These are phyloP conservation scores for Phaseolus lunatus DNA, from an alignment of 306 rosid species.

Conservation along the genomic window DNA sequence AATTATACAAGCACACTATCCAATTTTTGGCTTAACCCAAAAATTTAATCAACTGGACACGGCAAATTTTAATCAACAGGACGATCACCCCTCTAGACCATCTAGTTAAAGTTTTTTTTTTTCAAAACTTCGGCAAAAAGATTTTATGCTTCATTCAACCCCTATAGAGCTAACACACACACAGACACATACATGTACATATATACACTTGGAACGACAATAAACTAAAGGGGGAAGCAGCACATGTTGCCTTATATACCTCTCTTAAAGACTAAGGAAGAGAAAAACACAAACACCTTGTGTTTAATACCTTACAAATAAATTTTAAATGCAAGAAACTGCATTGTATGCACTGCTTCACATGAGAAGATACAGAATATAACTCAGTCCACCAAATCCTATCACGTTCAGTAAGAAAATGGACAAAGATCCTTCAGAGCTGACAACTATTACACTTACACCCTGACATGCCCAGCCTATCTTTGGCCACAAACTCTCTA, in stretches of 20 bases:
- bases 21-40: too few relatives aligned
- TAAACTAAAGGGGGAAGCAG: background rate
- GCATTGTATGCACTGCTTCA: background rate
- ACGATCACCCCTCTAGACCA: too few relatives aligned
- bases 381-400: background rate
- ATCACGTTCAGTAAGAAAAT: background rate
- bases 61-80: too few relatives aligned
- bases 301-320: background rate
- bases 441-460: conserved; percentile 17
- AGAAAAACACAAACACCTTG: background rate
- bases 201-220: background rate
- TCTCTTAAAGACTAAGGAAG: background rate
- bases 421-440: conserved; percentile 1
- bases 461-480: background rate
- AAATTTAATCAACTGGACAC: too few relatives aligned
- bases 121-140: too few relatives aligned
- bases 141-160: too few relatives aligned
- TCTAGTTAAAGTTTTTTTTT: too few relatives aligned
- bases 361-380: conserved; percentile 1
- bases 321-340: conserved; percentile 22
- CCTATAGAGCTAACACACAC: too few relatives aligned
- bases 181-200: too few relatives aligned
- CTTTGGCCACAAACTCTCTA: background rate
- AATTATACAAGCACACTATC: too few relatives aligned
- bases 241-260: background rate